Base-by-base conservation (phyloP, 345 rosid species). In the Populus pruinosa region DNA sequence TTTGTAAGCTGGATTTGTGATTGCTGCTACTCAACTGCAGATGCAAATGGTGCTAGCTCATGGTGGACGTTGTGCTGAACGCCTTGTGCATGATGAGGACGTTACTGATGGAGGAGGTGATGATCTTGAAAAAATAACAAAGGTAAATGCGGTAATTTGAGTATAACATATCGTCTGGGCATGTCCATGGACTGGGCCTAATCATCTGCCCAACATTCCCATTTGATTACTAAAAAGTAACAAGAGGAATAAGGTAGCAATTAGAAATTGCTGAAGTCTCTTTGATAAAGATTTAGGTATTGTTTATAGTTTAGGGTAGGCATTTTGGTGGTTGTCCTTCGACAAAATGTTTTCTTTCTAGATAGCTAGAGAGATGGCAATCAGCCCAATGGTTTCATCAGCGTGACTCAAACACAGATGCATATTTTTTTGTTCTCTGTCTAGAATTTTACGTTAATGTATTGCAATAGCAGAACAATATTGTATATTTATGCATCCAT, bases 1-100 rank as follows among this genome's bases (percentile, higher is more conserved):
- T 8, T 74, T 62, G 33, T 9, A 43, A 31, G 44, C 20, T 76
- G 62, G 61, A 39, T 23, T 62, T 25, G 12, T 31, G 27, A 67
- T 27, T 12, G 33, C 69, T 74, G 64, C 11, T n/a, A 38, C 76
- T 31, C 27, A 39, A 25, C 56, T 74, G 43, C 79, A 90, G 85
- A 95, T 95, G 99, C 99, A 95, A 88, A 95, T 93, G 98, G 96
- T 93, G 80, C 97, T 95, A 71, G 92, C 99, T 85, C 98, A 95
- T 78, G 99, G 98, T 72, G 99, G 99, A 35, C 91, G 91, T 9
- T 95, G 99, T 87, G 98, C 99, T 67, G 99, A 95, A 77, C 87
- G 82, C 67, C 82, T 95, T 78, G 91, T 95, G 69, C 92, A 88
- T 77, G 98, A 98, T 1, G 90, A 93, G 82, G 92, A 94, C 73